Base-by-base conservation (phyloP, 1,139 yeast species). In the Blastobotrys persicus region DNA sequence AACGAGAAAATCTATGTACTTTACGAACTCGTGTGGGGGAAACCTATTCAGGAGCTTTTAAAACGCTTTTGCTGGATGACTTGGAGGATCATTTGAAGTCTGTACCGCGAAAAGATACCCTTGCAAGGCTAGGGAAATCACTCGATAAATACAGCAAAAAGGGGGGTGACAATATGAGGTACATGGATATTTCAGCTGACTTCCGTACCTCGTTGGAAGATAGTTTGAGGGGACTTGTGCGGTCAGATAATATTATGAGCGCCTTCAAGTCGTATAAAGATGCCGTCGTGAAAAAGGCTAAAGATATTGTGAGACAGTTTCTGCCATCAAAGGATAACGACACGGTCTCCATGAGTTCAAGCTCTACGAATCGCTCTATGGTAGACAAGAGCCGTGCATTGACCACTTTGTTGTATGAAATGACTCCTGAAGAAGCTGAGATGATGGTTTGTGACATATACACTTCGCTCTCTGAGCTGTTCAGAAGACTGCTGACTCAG, bases 341-440 rank as follows among this genome's bases (percentile, higher is more conserved):
- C 6, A 53, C 57, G 1, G 58, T 51, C 31, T 61, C 65, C 1
- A 50, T 59, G 42, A 53, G 57, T 20, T 61, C 67, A 3, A 57
- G 49, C 42, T 56, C 65, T 18, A 51, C 57, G 1, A 45, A 52
- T 12, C 40, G 57, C 13, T 52, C 64, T 1, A 50, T 59, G n/a
- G 57, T 61, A n/a, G 70, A 66, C 23, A 63, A 62, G 46, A 60
- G 68, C 31, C 52, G 54, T 1, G 53, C 59, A 4, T 69, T 86
- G 35, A 83, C 91, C 1, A 65, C 76, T 1, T 68, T 77, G 51
- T 74, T 88, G 45, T 80, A 82, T 55, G 77, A 79, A 3, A 76
- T 88, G 74, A 74, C 88, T 0, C 83, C 91, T 0, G 68, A 70
- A 16, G 96, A 87, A 53, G 89, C 89, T 59, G 89, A 85, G 59